These are phyloP conservation scores for Suillus placidus DNA, from an alignment of 768 basidiomycete genomes.

Conservation along the genomic window DNA sequence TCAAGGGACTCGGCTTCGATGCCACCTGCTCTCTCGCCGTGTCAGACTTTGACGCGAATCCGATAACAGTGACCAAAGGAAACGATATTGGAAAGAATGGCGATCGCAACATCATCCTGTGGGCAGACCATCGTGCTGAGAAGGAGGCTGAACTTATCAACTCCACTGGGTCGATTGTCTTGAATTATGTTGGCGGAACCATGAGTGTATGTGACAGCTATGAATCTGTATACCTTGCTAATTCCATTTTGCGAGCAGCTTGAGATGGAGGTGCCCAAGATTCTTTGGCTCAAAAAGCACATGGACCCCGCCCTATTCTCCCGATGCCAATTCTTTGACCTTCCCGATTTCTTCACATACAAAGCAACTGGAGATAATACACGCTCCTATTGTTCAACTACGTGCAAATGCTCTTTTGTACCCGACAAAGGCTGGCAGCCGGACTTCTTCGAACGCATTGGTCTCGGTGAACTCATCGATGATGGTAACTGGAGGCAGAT, in stretches of 20 bases:
- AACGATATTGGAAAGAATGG: conserved; percentile 62
- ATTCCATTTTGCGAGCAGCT: conserved; percentile 50
- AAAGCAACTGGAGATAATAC: conserved; percentile 72
- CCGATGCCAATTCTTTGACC: conserved; percentile 82
- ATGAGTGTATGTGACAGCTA: conserved; percentile 74
- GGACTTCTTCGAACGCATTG: conserved; percentile 86
- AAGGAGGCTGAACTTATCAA: conserved; percentile 93
- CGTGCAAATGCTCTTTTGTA: conserved; percentile 95
- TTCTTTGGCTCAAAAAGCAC: conserved; percentile 92
- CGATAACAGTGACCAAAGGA: conserved; percentile 76
- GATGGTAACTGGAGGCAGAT: conserved; percentile 70
- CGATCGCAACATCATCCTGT: conserved; percentile 87
- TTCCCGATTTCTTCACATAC: conserved; percentile 97
- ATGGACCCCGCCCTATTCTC: conserved; percentile 76
- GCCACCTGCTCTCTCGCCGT: conserved; percentile 97
- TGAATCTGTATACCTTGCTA: conserved; percentile 8
- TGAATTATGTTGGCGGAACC: conserved; percentile 94
- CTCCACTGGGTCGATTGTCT: conserved; percentile 75
- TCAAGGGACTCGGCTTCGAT: conserved; percentile 93
- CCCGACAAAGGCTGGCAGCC: conserved; percentile 88
- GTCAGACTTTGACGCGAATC: conserved; percentile 68
- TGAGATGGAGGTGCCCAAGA: conserved; percentile 98
- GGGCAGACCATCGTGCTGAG: conserved; percentile 97
- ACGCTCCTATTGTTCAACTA: conserved; percentile 90
- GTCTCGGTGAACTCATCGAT: conserved; percentile 69